These are phyloP conservation scores for Lolium perenne DNA, from an alignment of 176 grass and related monocot genomes.

Conservation along the genomic window DNA sequence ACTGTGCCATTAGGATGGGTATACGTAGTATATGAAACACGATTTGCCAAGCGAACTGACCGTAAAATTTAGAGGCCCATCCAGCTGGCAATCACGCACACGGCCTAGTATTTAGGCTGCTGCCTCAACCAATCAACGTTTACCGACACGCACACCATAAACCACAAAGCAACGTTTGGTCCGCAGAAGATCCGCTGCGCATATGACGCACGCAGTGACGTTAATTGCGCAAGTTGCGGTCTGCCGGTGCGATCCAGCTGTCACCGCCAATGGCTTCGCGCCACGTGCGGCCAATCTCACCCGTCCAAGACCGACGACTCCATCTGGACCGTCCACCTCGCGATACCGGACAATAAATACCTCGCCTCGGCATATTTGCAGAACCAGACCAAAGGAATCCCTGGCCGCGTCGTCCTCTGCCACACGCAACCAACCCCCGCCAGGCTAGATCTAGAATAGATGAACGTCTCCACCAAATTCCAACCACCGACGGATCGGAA, in stretches of 20 bases:
- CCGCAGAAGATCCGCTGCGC: constrained; percentile 30
- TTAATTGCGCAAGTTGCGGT: constrained; percentile 41
- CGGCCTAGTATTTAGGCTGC: no score
- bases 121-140: neutral
- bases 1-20: no score
- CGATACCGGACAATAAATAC: constrained; percentile 46
- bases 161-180: rapidly evolving
- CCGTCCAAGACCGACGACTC: constrained; percentile 11
- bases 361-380: neutral
- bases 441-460: neutral
- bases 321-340: neutral
- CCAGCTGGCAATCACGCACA: no score
- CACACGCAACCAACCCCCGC: neutral
- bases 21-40: no score
- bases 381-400: neutral
- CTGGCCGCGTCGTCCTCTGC: neutral
- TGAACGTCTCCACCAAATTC: neutral
- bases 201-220: constrained; percentile 62
- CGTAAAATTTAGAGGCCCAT: no score
- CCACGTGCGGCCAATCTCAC: neutral
- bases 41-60: no score
- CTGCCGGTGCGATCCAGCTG: constrained; percentile 31
- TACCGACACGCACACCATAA: neutral
- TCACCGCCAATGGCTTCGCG: constrained; percentile 31
- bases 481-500: neutral